Evolutionary conservation across 495 filamentous ascomycete species (phyloP).

Genomic region (Antarctomyces pellizariae): DNA sequence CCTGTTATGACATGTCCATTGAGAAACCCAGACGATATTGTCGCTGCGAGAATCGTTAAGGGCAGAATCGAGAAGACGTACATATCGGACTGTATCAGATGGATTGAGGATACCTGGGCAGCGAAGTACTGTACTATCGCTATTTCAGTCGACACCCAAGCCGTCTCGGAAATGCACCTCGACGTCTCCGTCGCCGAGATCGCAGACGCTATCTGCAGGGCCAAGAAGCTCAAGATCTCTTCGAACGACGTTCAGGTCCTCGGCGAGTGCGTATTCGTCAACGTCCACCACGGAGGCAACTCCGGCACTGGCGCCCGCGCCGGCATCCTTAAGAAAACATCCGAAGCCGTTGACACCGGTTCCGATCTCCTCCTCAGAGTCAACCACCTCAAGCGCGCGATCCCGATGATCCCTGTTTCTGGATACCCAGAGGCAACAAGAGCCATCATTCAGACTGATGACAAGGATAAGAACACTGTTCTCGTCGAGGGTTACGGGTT

Average conservation of each 20-base stretch:
- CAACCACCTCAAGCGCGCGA: slow-evolving; percentile 56
- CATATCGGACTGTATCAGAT: slow-evolving; percentile 46
- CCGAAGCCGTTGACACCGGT: slow-evolving; percentile 20
- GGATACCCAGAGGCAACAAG: slow-evolving; percentile 69
- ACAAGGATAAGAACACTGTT: slow-evolving; percentile 37
- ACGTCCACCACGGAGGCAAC: slow-evolving; percentile 13
- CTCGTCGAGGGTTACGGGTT: slow-evolving; percentile 91
- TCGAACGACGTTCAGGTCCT: slow-evolving; percentile 26
- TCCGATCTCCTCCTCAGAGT: slow-evolving; percentile 60
- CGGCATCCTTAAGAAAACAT: slow-evolving; percentile 9
- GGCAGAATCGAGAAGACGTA: slow-evolving; percentile 78
- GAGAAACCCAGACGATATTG: slow-evolving; percentile 38
- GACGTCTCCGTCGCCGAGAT: slow-evolving; percentile 50
- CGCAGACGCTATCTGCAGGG: slow-evolving; percentile 39
- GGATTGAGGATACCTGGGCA: slow-evolving; percentile 67
- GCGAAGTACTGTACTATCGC: slow-evolving; percentile 44
- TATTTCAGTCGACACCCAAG: slow-evolving; percentile 53
- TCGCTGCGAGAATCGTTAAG: slow-evolving; percentile 69
- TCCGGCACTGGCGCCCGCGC: slow-evolving; percentile 3
- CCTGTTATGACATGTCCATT: slow-evolving; percentile 77
- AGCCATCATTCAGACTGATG: slow-evolving; percentile 58
- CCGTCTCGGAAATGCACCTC: slow-evolving; percentile 54
- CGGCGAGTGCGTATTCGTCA: slow-evolving; percentile 27
- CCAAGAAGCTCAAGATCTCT: slow-evolving; percentile 55
- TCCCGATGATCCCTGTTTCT: slow-evolving; percentile 59